Conservation (phyloP, 164 flowering plant species). For the Sedum album region DNA sequence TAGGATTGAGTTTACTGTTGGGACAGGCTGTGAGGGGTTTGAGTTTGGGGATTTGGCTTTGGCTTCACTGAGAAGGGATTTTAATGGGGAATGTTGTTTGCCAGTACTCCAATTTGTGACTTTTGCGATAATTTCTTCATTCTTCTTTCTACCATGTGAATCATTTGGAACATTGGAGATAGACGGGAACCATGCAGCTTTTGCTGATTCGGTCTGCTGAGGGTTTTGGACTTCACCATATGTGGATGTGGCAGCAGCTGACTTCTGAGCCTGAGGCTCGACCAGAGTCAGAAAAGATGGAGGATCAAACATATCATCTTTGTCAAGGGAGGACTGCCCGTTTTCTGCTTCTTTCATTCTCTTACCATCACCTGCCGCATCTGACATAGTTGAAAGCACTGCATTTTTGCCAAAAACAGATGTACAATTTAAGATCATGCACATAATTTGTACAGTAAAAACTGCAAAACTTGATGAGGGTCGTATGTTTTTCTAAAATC, state of each 20-base stretch:
- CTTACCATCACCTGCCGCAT: conserved; percentile 24
- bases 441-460: neutral
- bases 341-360: conserved; percentile 15
- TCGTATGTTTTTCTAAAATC: neutral
- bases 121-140: conserved; percentile 61
- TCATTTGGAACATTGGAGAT: conserved; percentile 32
- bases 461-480: neutral
- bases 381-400: conserved; percentile 36
- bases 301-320: conserved; percentile 37
- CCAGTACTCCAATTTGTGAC: conserved; percentile 58
- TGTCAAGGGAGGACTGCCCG: conserved; percentile 12
- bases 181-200: conserved; percentile 57
- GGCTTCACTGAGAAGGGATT: conserved; percentile 51
- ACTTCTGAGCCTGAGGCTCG: conserved; percentile 21
- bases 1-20: conserved; percentile 21
- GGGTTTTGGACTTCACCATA: conserved; percentile 21
- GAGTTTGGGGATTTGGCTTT: conserved; percentile 23
- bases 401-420: conserved; percentile 9
- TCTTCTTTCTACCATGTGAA: conserved; percentile 56
- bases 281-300: conserved; percentile 65
- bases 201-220: conserved; percentile 22
- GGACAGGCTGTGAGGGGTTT: conserved; percentile 5
- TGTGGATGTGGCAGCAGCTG: conserved; percentile 21
- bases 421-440: neutral
- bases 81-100: conserved; percentile 50